A percentile compares a stretch with the other conserved stretches of the same genome.
phyloP scores from a whole-genome alignment of 352 stramenopile species.

The Pythium myriotylum region DNA sequence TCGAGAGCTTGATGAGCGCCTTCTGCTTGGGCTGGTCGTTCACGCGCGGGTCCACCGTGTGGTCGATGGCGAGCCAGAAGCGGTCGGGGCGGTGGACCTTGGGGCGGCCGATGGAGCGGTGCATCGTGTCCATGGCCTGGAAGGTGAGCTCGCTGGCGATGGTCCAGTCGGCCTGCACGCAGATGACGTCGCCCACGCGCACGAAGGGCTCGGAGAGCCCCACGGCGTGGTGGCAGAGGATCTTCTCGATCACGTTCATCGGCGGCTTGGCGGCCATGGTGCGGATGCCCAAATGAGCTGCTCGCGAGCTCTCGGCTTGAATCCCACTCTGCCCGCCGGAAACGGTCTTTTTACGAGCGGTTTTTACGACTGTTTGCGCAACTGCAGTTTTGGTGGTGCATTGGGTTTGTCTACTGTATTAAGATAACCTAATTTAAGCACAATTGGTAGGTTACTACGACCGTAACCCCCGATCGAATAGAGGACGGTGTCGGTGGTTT shows the following conservation, averaged over 20 bases:
- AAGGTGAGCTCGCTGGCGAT: conserved; percentile 82
- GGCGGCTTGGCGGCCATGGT: conserved; percentile 27
- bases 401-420: neutral
- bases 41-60: conserved; percentile 80
- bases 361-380: conserved; percentile 24
- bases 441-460: too few relatives aligned
- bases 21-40: conserved; percentile 81
- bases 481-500: conserved; percentile 1
- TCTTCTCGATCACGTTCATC: conserved; percentile 90
- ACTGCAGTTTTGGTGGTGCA: conserved; percentile 25
- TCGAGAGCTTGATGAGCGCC: conserved; percentile 79
- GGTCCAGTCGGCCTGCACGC: conserved; percentile 79
- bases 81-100: conserved; percentile 75
- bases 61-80: conserved; percentile 84
- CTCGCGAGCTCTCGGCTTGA: conserved; percentile 1
- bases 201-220: conserved; percentile 53
- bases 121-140: conserved; percentile 83
- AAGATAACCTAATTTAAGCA: too few relatives aligned
- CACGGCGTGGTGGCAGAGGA: conserved; percentile 74
- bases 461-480: conserved; percentile 3
- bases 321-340: conserved; percentile 2
- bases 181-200: conserved; percentile 71
- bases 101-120: conserved; percentile 72
- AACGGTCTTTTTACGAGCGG: conserved; percentile 4
- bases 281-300: neutral